A percentile compares a stretch with the other conserved stretches of the same genome.
phyloP scores from a whole-genome alignment of 306 rosid genomes.

The Lagenaria siceraria region DNA sequence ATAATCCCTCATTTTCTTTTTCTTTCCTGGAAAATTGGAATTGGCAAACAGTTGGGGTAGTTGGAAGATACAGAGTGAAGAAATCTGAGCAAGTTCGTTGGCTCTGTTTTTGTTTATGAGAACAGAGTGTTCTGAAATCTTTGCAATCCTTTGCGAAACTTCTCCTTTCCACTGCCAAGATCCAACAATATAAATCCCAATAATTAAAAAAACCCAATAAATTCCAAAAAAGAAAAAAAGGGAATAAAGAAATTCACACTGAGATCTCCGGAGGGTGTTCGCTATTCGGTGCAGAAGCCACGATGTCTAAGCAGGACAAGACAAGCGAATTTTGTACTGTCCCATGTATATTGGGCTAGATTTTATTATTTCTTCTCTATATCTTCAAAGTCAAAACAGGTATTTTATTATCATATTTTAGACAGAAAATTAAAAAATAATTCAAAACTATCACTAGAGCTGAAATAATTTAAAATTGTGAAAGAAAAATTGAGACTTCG shows the following conservation, averaged over 20 bases:
- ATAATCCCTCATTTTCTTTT: conserved; percentile 17
- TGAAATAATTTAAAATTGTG: too few species aligned
- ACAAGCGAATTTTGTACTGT: background rate
- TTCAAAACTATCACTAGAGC: too few species aligned
- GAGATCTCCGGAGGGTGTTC: background rate
- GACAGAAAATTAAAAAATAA: too few species aligned
- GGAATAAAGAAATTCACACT: background rate
- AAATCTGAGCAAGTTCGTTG: background rate
- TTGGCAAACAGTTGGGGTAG: background rate
- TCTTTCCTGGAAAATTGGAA: background rate
- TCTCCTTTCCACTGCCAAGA: background rate
- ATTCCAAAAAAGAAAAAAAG: background rate
- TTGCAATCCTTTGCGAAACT: background rate
- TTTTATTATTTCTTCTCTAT: background rate
- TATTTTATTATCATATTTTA: background rate
- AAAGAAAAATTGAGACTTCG: too few species aligned
- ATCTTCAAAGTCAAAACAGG: background rate
- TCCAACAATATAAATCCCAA: background rate
- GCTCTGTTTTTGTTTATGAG: background rate
- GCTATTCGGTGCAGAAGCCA: conserved; percentile 5
- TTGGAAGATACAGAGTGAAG: background rate
- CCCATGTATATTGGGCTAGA: background rate
- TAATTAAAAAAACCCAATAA: background rate
- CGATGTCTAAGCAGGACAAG: background rate
- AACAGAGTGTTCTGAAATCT: background rate